phyloP scores from a whole-genome alignment of 2,329 filamentous ascomycete species.

The Ophiosphaerella korrae region DNA sequence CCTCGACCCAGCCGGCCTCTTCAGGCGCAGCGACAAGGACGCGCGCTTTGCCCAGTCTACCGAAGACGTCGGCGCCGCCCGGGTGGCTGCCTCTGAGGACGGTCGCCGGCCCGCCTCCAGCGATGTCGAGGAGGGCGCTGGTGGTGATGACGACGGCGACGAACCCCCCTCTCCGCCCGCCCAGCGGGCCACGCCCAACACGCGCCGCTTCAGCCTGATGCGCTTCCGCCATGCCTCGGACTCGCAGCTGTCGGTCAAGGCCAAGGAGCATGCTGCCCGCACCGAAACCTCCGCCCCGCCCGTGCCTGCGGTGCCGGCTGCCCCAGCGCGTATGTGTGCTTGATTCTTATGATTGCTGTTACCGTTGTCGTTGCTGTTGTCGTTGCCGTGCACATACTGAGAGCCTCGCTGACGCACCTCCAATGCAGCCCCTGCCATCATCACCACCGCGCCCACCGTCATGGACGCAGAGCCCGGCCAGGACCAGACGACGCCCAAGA shows the following conservation, averaged over 20 bases:
- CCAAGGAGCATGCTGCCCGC: constrained; percentile 67
- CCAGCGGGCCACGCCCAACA: constrained; percentile 45
- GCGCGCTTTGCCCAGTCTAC: constrained; percentile 26
- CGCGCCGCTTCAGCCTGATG: constrained; percentile 69
- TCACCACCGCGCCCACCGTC: constrained; percentile 87
- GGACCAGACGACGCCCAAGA: constrained; percentile 25
- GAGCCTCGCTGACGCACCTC: constrained; percentile 26
- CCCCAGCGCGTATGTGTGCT: constrained; percentile 19
- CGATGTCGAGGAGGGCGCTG: constrained; percentile 19
- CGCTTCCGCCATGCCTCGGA: constrained; percentile 92
- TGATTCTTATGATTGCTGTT: background rate
- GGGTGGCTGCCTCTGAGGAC: constrained; percentile 42
- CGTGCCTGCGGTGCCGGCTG: constrained; percentile 48
- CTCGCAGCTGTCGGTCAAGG: constrained; percentile 78
- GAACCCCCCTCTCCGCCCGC: constrained; percentile 38
- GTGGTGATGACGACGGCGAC: constrained; percentile 2
- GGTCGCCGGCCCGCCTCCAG: constrained; percentile 36
- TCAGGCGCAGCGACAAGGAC: constrained; percentile 42
- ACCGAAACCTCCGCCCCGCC: constrained; percentile 54
- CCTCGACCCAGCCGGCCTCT: constrained; percentile 47
- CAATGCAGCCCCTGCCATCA: constrained; percentile 68
- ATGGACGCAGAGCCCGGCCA: constrained; percentile 28
- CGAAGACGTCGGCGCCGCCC: constrained; percentile 31
- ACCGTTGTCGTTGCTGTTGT: too few species aligned
- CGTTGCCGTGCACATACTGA: too few species aligned